phyloP scores from a whole-genome alignment of 2,329 filamentous ascomycete genomes.

The Aureobasidium sp. region DNA sequence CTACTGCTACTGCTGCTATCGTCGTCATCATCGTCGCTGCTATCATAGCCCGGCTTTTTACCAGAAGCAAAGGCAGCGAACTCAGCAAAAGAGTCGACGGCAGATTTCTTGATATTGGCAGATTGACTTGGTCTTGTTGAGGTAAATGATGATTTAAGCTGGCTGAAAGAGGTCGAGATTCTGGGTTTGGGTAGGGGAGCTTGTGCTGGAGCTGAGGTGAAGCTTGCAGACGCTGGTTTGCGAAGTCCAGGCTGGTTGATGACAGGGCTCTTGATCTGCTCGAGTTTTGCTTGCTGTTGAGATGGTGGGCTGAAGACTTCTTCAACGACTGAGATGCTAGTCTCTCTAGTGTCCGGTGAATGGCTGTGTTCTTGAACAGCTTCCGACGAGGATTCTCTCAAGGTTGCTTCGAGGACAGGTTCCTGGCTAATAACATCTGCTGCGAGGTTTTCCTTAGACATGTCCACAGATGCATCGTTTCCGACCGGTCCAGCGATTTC shows the following conservation, averaged over 20 bases:
- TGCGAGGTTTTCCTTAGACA: too few relatives aligned
- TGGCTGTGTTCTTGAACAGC: not conserved
- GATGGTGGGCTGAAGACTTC: not conserved
- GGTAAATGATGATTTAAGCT: not conserved
- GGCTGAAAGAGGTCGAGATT: not conserved
- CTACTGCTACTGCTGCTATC: conserved; percentile 6
- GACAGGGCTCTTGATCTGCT: conserved; percentile 1
- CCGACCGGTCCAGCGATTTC: not conserved
- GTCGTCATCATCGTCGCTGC: conserved; percentile 2
- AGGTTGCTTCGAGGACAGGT: not conserved
- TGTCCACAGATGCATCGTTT: not conserved
- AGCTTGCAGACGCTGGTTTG: not conserved
- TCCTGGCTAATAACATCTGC: not conserved
- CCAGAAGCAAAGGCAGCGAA: conserved; percentile 4
- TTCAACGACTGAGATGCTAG: not conserved
- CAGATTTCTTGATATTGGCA: not conserved
- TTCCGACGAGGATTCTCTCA: not conserved
- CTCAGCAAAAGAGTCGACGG: not conserved
- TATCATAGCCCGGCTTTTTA: conserved; percentile 4
- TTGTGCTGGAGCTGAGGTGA: not conserved
- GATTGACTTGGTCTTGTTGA: not conserved
- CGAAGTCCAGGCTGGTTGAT: not conserved
- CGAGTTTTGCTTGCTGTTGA: not conserved
- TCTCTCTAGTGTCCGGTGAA: not conserved
- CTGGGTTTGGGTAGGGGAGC: not conserved